These are phyloP conservation scores for Hippophae rhamnoides DNA, from an alignment of 306 rosid species.

Conservation along the genomic window DNA sequence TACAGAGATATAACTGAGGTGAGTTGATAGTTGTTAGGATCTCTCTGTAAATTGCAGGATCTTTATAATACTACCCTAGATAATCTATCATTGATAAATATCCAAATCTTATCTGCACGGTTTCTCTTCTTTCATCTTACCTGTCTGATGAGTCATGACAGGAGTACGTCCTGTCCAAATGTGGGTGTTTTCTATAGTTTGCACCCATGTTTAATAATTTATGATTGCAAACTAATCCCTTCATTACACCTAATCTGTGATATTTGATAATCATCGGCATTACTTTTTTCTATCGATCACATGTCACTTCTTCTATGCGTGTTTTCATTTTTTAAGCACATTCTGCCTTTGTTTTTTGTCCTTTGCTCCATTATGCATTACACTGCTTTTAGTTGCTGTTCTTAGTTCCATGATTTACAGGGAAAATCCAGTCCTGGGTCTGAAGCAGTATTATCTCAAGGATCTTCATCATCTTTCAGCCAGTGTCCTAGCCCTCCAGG, in stretches of 20 bases:
- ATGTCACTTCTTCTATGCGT: conserved; percentile 3
- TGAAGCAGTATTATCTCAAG: conserved; percentile 34
- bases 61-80: neutral
- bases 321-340: conserved; percentile 6
- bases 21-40: conserved; percentile 26
- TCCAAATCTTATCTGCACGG: neutral
- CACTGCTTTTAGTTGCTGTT: conserved; percentile 19
- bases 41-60: neutral
- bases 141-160: too few species aligned
- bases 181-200: neutral
- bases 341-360: conserved; percentile 1
- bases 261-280: neutral
- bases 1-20: conserved; percentile 82
- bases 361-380: conserved; percentile 20
- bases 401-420: conserved; percentile 38
- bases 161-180: too few species aligned
- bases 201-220: neutral
- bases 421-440: conserved; percentile 44
- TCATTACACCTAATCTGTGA: neutral
- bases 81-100: neutral
- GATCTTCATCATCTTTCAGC: conserved; percentile 39
- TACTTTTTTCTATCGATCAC: neutral
- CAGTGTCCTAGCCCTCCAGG: conserved; percentile 35
- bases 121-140: neutral
- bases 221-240: neutral